Evolutionary conservation across 2,329 filamentous ascomycete species (phyloP), one percentile per base, ranked within the genome.

Genomic region (Exophiala oligosperma): DNA sequence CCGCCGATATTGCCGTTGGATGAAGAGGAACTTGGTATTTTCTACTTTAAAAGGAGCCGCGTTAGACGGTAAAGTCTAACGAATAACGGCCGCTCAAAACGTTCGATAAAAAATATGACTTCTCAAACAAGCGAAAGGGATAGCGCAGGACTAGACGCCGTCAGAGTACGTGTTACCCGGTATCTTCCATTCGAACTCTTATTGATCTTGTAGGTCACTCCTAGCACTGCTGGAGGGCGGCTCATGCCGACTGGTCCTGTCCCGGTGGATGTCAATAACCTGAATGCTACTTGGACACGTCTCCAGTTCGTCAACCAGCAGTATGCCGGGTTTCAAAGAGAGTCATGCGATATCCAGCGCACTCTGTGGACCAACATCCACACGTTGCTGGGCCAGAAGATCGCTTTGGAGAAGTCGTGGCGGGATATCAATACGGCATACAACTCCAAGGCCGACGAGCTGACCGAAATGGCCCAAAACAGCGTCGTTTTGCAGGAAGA

Each of bases 381-480:
- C 24, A 52, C 49, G 24, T 40, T 52, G n/a, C 24, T 38, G 29
- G 24, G 49, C 49, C 49, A 52, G 49, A 52, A 52, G 49, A 52
- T 32, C 24, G 49, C 49, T 38, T n/a, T 43, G 29, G 49, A 52
- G 49, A 52, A 52, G 29, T 52, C 49, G 37, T 40, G 49, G 29
- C 40, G 49, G 29, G 49, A 52, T n/a, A 38, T 38, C 37, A 6
- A 40, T 52, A 40, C 29, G 29, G 51, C 51, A 44, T 53, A 53
- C 38, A 44, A 47, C 9, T 53, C 51, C 51, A 53, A 47, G 35
- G n/a, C 12, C 23, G 51, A 53, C 26, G 49, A 52, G 49, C 49
- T 52, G 49, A n/a, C 40, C 24, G 51, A 53, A 47, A 12, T 53
- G 11, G 26, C 51, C 38, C 37, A n/a, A 26, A 53, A 53, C 38